phyloP scores from a whole-genome alignment of 2,329 filamentous ascomycete species.

The Daldinia eschscholtzii region DNA sequence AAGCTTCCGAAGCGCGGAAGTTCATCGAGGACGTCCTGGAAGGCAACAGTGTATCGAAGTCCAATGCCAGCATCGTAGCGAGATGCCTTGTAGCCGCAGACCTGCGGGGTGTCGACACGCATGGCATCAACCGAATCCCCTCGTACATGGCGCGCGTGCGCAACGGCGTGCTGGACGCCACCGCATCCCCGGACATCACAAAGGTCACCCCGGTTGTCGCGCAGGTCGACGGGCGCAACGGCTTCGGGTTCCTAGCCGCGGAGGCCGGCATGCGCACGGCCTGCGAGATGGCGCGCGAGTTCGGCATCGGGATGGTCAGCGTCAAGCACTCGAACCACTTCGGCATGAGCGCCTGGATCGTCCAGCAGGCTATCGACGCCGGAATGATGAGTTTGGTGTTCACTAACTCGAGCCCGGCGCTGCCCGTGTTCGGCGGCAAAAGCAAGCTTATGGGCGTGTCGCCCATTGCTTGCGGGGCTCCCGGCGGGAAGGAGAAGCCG shows the following conservation, averaged over 20 bases:
- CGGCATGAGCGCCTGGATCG: conserved; percentile 85
- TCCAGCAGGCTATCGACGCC: conserved; percentile 80
- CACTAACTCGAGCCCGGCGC: conserved; percentile 77
- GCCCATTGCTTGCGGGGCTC: conserved; percentile 81
- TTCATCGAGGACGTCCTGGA: conserved; percentile 68
- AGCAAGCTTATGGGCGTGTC: conserved; percentile 79
- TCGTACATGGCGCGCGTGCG: conserved; percentile 82
- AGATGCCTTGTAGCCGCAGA: conserved; percentile 79
- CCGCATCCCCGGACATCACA: conserved; percentile 68
- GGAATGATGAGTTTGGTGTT: conserved; percentile 78
- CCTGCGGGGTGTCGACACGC: conserved; percentile 82
- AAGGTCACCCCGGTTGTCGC: conserved; percentile 78
- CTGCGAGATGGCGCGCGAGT: conserved; percentile 72
- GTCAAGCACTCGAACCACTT: conserved; percentile 85
- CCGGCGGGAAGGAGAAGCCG: conserved; percentile 67
- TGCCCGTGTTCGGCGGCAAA: conserved; percentile 78
- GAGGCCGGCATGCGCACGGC: conserved; percentile 74
- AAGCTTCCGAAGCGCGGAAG: conserved; percentile 56
- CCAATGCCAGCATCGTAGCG: conserved; percentile 74
- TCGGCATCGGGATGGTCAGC: conserved; percentile 81
- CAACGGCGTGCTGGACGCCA: conserved; percentile 74
- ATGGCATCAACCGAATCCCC: conserved; percentile 82
- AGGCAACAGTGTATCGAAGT: conserved; percentile 70
- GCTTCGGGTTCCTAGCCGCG: conserved; percentile 81
- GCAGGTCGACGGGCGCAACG: conserved; percentile 75